phyloP scores from a whole-genome alignment of 2,329 filamentous ascomycete genomes.

The Colletotrichum lini region DNA sequence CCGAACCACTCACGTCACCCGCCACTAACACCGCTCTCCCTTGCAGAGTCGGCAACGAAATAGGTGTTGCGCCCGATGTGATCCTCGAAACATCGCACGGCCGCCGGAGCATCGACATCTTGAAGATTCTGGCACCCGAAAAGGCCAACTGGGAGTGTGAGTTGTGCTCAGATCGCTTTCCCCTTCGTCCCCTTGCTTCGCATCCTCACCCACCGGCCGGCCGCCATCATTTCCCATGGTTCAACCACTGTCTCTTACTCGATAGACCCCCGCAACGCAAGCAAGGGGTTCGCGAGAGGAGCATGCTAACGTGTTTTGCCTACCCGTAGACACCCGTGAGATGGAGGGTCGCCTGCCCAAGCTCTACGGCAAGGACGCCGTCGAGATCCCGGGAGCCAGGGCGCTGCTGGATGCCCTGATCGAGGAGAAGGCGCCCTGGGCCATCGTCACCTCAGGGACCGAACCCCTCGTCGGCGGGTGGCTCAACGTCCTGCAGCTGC shows the following conservation, averaged over 20 bases:
- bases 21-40: constrained; percentile 40
- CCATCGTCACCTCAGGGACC: constrained; percentile 86
- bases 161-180: constrained; percentile 56
- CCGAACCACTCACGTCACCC: constrained; percentile 5
- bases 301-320: constrained; percentile 20
- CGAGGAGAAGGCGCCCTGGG: constrained; percentile 78
- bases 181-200: constrained; percentile 30
- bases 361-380: constrained; percentile 81
- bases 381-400: constrained; percentile 88
- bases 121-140: constrained; percentile 83
- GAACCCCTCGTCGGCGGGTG: constrained; percentile 78
- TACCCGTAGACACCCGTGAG: constrained; percentile 77
- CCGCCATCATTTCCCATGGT: not conserved
- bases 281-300: constrained; percentile 12
- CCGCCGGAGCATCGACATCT: constrained; percentile 87
- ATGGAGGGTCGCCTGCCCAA: constrained; percentile 85
- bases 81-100: constrained; percentile 95
- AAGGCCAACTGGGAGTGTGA: constrained; percentile 95
- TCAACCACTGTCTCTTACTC: constrained; percentile 1
- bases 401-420: constrained; percentile 78
- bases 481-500: constrained; percentile 77
- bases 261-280: not conserved
- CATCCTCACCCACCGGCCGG: constrained; percentile 3
- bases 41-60: constrained; percentile 81
- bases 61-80: constrained; percentile 85